Evolutionary conservation across 768 basidiomycete species (phyloP).

Genomic region (Pulveroboletus sp.): DNA sequence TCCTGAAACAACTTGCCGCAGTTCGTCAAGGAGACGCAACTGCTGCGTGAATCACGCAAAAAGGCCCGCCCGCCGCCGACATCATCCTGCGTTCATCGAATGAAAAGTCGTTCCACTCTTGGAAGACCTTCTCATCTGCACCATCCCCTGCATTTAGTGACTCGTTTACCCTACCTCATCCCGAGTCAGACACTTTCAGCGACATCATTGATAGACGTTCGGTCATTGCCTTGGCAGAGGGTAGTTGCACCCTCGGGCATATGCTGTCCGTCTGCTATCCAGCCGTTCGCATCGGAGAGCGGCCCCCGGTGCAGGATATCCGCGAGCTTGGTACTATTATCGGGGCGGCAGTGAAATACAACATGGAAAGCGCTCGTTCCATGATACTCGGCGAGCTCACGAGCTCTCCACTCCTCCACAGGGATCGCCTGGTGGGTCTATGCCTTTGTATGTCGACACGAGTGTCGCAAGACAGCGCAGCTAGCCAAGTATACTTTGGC

Average conservation of each 20-base stretch:
- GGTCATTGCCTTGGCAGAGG: constrained; percentile 7
- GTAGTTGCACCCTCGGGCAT: too few relatives aligned
- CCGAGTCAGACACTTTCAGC: background rate
- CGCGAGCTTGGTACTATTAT: background rate
- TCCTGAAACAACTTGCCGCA: background rate
- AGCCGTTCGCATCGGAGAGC: background rate
- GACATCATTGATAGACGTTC: background rate
- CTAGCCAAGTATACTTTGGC: constrained; percentile 11
- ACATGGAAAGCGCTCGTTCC: constrained; percentile 7
- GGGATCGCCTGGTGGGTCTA: constrained; percentile 8
- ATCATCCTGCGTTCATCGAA: constrained; percentile 15
- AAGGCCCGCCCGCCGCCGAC: constrained; percentile 3
- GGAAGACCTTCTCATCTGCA: constrained; percentile 5
- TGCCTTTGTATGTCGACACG: constrained; percentile 11
- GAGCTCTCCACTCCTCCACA: background rate
- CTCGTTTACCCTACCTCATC: constrained; percentile 15
- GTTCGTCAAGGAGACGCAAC: background rate
- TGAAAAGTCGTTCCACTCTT: background rate
- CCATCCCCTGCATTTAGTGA: constrained; percentile 4
- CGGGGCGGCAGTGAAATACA: constrained; percentile 13
- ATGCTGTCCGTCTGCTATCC: constrained; percentile 12
- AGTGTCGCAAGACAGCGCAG: constrained; percentile 1
- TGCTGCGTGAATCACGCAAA: constrained; percentile 9
- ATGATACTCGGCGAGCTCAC: constrained; percentile 3
- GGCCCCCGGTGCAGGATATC: background rate